Base-by-base conservation (phyloP, 352 stramenopile genomes). In the Phytopythium oedochilum region DNA sequence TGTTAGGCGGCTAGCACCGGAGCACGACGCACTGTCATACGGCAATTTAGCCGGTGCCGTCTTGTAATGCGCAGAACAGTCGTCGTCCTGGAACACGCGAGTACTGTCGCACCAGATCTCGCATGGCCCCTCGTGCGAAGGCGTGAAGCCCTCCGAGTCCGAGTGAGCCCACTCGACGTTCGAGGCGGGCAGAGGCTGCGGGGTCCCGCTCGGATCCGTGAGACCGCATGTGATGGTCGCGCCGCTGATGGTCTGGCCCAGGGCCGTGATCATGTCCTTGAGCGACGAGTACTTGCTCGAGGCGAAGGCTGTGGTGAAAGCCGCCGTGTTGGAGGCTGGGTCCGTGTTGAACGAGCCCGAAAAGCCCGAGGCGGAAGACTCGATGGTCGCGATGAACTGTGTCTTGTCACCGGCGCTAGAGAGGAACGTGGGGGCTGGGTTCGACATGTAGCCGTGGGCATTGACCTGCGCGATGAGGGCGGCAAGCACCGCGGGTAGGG, bases 61-160 rank as follows among this genome's bases (percentile, higher is more conserved):
- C 10, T 62, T 68, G 50, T 73, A 75, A 51, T 78, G 55, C 0
- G 51, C 55, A 1, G 70, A 53, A n/a, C 70, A 79, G 59, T 83
- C 63, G 14, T 68, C 55, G 53, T 79, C 67, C 28, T 78, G 61
- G 25, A 70, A 73, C 18, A 73, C 67, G 5, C 46, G 62, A 4
- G 63, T 71, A 42, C 75, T 60, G 53, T 79, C 70, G 44, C 73
- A 83, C 64, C 67, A 79, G 26, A 73, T 55, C 50, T 83, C 70
- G n/a, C 68, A 79, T 1, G 70, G 72, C 22, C 72, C 69, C 60
- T 75, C 60, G 46, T 78, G 70, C 3, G 66, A 71, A 4, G 57
- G 48, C 3, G 63, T 73, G 28, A 78, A 71, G 9, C 66, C 66
- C 22, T 73, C 64, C 0, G 60, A 50, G 34, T 53, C 53, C 43